Evolutionary conservation across 768 basidiomycete genomes (phyloP).

Genomic region (Bullera alba): DNA sequence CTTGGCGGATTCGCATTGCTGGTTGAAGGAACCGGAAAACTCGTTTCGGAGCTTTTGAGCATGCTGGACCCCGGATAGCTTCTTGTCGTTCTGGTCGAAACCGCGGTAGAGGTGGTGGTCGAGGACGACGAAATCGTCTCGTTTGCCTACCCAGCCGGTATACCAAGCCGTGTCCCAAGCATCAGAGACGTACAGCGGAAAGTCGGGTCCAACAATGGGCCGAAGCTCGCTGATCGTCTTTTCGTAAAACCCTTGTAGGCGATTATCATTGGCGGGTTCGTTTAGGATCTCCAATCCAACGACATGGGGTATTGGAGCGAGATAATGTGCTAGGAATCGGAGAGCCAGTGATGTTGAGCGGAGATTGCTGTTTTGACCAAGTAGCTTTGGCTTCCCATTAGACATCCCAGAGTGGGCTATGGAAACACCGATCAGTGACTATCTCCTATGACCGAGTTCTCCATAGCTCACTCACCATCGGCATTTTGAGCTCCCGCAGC

Average conservation of each 20-base stretch:
- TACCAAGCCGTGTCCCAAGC: constrained; percentile 67
- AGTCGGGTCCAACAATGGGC: constrained; percentile 49
- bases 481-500: constrained; percentile 59
- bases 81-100: constrained; percentile 59
- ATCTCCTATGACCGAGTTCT: neutral
- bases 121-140: constrained; percentile 57
- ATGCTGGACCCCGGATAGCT: constrained; percentile 55
- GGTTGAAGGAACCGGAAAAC: constrained; percentile 45
- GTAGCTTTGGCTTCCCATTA: constrained; percentile 45
- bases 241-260: constrained; percentile 60
- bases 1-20: constrained; percentile 47
- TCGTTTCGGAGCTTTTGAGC: constrained; percentile 51
- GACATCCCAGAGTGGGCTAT: constrained; percentile 51
- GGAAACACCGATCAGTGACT: neutral
- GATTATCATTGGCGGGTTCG: constrained; percentile 54
- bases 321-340: constrained; percentile 41
- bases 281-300: constrained; percentile 58
- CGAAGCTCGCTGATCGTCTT: constrained; percentile 55
- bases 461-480: constrained; percentile 22
- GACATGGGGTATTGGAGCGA: constrained; percentile 51
- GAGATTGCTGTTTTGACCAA: constrained; percentile 34
- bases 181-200: constrained; percentile 70
- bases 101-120: constrained; percentile 82
- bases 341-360: constrained; percentile 40
- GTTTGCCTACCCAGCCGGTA: constrained; percentile 53